A percentile compares a stretch with the other conserved stretches of the same genome.
Conservation (phyloP, 176 grass and related monocot species). For the Poa annua region DNA sequence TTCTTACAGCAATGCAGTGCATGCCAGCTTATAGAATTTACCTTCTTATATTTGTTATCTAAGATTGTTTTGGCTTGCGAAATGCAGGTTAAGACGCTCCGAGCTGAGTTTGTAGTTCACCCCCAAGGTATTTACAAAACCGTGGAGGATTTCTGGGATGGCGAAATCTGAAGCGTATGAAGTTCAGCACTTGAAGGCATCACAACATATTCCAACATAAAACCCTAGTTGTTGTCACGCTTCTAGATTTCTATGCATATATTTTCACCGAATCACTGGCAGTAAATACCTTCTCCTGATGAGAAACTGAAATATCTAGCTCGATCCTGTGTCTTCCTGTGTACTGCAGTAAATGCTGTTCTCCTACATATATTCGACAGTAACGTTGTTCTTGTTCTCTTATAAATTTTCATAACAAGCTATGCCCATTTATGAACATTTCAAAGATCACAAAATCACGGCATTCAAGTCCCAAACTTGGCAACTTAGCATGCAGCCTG, state of each 20-base stretch:
- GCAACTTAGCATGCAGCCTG: no score
- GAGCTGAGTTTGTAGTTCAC: constrained; percentile 31
- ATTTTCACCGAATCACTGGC: neutral
- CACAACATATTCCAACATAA: neutral
- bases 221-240: no score
- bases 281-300: neutral
- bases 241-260: neutral
- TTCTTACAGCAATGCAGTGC: neutral
- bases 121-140: constrained; percentile 47
- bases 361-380: neutral
- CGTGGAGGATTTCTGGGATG: constrained; percentile 67
- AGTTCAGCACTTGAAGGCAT: neutral
- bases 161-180: constrained; percentile 52
- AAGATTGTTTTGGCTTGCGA: constrained; percentile 16
- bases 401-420: no score
- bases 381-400: neutral
- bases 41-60: neutral
- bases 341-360: neutral
- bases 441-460: no score
- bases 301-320: neutral
- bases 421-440: no score
- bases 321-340: neutral
- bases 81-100: constrained; percentile 48
- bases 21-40: neutral
- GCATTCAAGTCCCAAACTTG: no score